A percentile compares a stretch with the other conserved stretches of the same genome.
These are phyloP conservation scores for Phytopythium boreale DNA, from an alignment of 352 stramenopile genomes.

Conservation along the genomic window DNA sequence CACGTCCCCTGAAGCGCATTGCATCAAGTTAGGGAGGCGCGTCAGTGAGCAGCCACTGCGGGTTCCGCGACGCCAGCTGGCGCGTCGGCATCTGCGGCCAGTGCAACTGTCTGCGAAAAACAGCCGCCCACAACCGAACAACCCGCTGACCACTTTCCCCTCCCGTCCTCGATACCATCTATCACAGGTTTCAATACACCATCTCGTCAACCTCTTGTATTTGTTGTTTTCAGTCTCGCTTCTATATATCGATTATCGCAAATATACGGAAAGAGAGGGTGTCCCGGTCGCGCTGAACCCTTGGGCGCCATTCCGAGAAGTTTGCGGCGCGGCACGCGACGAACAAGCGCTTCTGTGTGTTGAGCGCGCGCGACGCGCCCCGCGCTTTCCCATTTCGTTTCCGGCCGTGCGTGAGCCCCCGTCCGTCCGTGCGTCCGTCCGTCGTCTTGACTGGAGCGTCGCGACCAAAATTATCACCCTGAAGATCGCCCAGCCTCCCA, in stretches of 20 bases:
- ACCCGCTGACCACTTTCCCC: neutral
- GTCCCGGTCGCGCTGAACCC: neutral
- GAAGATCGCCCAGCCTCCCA: neutral
- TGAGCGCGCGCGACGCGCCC: neutral
- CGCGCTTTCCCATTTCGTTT: neutral
- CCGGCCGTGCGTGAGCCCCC: neutral
- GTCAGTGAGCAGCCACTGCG: neutral
- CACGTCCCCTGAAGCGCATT: neutral
- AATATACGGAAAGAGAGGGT: neutral
- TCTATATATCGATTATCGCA: neutral
- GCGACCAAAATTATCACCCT: slow-evolving; percentile 1
- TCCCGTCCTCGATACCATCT: neutral
- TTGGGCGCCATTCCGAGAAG: slow-evolving; percentile 1
- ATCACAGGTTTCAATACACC: neutral
- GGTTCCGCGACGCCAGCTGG: neutral
- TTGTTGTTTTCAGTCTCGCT: neutral
- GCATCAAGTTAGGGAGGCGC: neutral
- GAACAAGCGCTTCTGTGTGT: neutral
- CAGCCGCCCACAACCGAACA: neutral
- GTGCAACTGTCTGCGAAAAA: neutral
- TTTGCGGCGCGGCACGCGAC: neutral
- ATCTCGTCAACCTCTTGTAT: neutral
- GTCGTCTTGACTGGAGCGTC: neutral
- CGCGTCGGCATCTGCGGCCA: neutral
- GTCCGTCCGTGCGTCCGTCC: neutral